Percentiles rank a stretch among this genome's conserved stretches.
Conservation (phyloP, 768 basidiomycete genomes). For the Podaxis sp. region DNA sequence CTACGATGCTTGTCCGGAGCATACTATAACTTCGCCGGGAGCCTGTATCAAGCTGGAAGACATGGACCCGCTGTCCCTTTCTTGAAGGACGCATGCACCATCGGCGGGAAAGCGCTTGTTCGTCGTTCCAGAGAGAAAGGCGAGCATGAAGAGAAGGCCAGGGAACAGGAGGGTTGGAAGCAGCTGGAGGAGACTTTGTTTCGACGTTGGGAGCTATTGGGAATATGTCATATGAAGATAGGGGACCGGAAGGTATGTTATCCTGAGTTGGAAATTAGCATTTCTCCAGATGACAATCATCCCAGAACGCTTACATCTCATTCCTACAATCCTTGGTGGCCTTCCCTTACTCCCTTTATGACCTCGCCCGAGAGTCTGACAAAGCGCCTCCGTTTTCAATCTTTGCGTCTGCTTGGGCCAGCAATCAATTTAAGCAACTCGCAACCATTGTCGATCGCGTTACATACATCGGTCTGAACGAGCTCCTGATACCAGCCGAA, state of each 20-base stretch:
- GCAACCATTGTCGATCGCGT: conserved; percentile 59
- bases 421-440: conserved; percentile 50
- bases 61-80: conserved; percentile 69
- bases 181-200: conserved; percentile 64
- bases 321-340: conserved; percentile 48
- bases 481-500: conserved; percentile 53
- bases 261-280: background rate
- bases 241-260: conserved; percentile 68
- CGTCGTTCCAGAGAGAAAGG: conserved; percentile 25
- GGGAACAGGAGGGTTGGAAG: conserved; percentile 42
- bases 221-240: conserved; percentile 72
- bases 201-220: conserved; percentile 80
- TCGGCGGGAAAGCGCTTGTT: conserved; percentile 49
- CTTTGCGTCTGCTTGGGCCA: conserved; percentile 33
- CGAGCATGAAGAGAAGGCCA: conserved; percentile 16
- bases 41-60: conserved; percentile 64
- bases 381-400: conserved; percentile 26
- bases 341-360: conserved; percentile 49
- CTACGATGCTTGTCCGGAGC: conserved; percentile 70
- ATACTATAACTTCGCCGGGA: conserved; percentile 65
- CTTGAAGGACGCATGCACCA: conserved; percentile 53
- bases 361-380: conserved; percentile 35
- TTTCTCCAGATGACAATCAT: background rate
- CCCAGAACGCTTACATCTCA: conserved; percentile 57
- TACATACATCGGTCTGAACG: conserved; percentile 65